Evolutionary conservation across 1,284 basidiomycete genomes (phyloP), one percentile per base, ranked within the genome.

Genomic region (Trametes pubescens): DNA sequence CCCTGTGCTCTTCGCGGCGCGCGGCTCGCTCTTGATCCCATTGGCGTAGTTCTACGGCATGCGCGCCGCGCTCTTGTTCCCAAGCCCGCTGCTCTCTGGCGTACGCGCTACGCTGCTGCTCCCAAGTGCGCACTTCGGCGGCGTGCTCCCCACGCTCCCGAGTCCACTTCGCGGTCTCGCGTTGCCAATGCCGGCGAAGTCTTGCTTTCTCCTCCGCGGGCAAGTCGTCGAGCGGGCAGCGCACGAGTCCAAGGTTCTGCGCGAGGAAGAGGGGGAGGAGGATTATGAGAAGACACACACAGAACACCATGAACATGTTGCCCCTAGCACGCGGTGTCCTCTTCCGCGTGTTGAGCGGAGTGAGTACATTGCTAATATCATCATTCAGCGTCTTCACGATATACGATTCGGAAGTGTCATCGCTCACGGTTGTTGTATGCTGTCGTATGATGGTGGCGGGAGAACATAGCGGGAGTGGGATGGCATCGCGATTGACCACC

Each of bases 151-250:
- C 35, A n/a, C 61, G 66, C 44, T 65, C 61, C 24, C 16, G 24
- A 1, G 37, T 34, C 66, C 66, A 68, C 16, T 9, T 14, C 4
- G 34, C 35, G 6, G 24, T 13, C 18, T 68, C 57, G 38, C 7
- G 24, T 13, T 32, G 21, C 63, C 63, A 65, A 22, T 57, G 21
- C 2, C 43, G 48, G 26, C 59, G 63, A 2, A 58, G 40, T 16
- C 32, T 35, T 1, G 55, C 51, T 18, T 61, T 65, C 51, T 53
- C 46, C 5, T 51, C 44, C 13, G 63, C 59, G 32, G 63, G 40
- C 21, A 61, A 22, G 55, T 61, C 55, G 46, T 65, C 53, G 21
- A 61, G 44, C 2, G 51, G 59, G 51, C 59, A 65, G 3, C 55
- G 44, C 22, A 58, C 51, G 24, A 59, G 37, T 2, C 54, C 46